Conservation (phyloP, 345 rosid genomes). For the Camelina neglecta region DNA sequence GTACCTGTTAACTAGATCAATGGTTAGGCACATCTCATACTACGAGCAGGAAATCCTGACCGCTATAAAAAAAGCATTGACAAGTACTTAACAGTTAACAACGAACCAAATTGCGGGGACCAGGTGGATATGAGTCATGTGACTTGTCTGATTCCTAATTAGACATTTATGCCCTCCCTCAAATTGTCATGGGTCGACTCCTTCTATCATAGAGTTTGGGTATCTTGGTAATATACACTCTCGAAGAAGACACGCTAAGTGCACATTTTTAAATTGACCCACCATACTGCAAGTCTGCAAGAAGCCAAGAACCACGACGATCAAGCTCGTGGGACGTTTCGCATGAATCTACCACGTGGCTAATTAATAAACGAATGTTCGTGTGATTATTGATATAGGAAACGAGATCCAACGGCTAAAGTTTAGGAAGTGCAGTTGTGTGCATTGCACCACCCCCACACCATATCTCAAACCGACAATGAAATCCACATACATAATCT, state of each 20-base stretch:
- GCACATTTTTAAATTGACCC: slow-evolving; percentile 24
- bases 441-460: slow-evolving; percentile 6
- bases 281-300: slow-evolving; percentile 21
- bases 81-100: slow-evolving; percentile 4
- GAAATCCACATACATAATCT: slow-evolving; percentile 15
- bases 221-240: background rate
- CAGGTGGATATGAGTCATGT: slow-evolving; percentile 23
- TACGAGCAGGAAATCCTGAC: slow-evolving; percentile 6
- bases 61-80: slow-evolving; percentile 20
- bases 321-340: slow-evolving; percentile 5
- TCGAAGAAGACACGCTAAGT: slow-evolving; percentile 23
- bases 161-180: slow-evolving; percentile 11
- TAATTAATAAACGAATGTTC: background rate
- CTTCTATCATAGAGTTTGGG: background rate
- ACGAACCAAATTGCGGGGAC: background rate
- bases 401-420: slow-evolving; percentile 18
- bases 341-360: slow-evolving; percentile 27
- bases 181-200: background rate
- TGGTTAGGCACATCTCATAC: slow-evolving; percentile 28
- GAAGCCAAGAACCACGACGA: slow-evolving; percentile 18
- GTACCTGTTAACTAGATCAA: slow-evolving; percentile 25
- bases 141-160: background rate
- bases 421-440: background rate
- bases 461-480: slow-evolving; percentile 8
- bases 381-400: background rate